phyloP scores from a whole-genome alignment of 371 early-diverging fungal species.

The Umbelopsis sp. region DNA sequence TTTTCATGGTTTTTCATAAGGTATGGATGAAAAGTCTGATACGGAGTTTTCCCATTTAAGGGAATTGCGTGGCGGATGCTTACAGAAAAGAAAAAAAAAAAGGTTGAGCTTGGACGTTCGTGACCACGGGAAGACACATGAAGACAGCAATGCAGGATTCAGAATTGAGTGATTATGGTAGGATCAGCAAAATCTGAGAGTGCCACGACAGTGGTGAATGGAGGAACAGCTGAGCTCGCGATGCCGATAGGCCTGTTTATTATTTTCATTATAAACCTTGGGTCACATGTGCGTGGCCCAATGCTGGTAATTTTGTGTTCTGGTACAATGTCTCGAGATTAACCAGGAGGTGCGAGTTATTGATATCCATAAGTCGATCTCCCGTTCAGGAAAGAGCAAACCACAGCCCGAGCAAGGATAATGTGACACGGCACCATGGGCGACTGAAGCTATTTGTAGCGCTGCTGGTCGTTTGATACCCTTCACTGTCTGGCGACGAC shows the following conservation, averaged over 20 bases:
- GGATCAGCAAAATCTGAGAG: not conserved
- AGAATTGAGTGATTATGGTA: not conserved
- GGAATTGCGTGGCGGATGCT: not conserved
- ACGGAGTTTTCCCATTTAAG: constrained; percentile 7
- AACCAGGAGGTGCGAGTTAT: not conserved
- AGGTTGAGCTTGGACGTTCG: too few relatives aligned
- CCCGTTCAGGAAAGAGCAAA: not conserved
- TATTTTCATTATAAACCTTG: constrained; percentile 1
- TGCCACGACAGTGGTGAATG: not conserved
- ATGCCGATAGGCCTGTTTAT: constrained; percentile 5
- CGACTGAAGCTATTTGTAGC: not conserved
- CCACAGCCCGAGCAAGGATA: not conserved
- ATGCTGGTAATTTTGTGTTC: not conserved
- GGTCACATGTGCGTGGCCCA: not conserved
- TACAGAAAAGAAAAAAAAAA: too few relatives aligned
- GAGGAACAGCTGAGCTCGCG: not conserved
- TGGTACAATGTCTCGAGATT: constrained; percentile 7
- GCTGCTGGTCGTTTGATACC: constrained; percentile 1
- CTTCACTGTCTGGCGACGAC: not conserved
- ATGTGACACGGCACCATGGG: not conserved
- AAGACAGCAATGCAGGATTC: too few relatives aligned
- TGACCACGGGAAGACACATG: too few relatives aligned
- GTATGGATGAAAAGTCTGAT: too few relatives aligned
- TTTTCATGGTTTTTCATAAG: too few relatives aligned
- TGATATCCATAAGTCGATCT: not conserved